These are phyloP conservation scores for Fusarium newnesense DNA, from an alignment of 2,329 filamentous ascomycete genomes.

Conservation along the genomic window DNA sequence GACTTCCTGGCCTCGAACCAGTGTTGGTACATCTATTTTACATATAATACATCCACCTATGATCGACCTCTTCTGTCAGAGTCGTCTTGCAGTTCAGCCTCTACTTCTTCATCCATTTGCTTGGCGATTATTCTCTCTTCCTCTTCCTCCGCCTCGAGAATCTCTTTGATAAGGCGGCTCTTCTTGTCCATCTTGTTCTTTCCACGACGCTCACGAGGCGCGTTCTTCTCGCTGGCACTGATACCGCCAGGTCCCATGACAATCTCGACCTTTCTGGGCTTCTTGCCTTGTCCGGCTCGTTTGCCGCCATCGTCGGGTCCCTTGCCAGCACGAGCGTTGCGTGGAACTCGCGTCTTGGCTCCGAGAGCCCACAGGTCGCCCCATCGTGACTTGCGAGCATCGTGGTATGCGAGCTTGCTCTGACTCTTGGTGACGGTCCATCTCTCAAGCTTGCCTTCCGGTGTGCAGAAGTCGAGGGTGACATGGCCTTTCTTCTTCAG, in stretches of 20 bases:
- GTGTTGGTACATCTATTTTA: conserved; percentile 37
- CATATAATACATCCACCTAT: conserved; percentile 26
- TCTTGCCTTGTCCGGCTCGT: conserved; percentile 54
- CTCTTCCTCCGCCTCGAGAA: conserved; percentile 49
- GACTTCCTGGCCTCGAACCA: conserved; percentile 13
- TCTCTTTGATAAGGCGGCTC: conserved; percentile 54
- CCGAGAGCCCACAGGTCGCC: conserved; percentile 96
- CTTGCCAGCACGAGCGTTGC: conserved; percentile 70
- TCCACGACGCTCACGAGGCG: conserved; percentile 50
- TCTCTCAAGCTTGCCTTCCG: conserved; percentile 84
- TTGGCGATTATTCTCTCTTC: conserved; percentile 46
- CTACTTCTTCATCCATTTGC: conserved; percentile 48
- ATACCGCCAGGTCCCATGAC: conserved; percentile 50
- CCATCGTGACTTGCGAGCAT: conserved; percentile 90
- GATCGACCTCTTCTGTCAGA: conserved; percentile 22
- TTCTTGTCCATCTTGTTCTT: conserved; percentile 54
- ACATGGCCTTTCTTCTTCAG: conserved; percentile 91
- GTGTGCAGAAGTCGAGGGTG: conserved; percentile 90
- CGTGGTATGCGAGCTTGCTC: conserved; percentile 84
- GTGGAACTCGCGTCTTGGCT: conserved; percentile 81
- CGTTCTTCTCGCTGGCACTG: conserved; percentile 52
- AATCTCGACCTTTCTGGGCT: conserved; percentile 52
- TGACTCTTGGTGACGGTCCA: conserved; percentile 91
- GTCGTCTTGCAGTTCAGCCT: conserved; percentile 40
- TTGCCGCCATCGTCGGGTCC: conserved; percentile 59